These are phyloP conservation scores for Ilex asprella DNA, from an alignment of 257 asterid genomes.

Conservation along the genomic window DNA sequence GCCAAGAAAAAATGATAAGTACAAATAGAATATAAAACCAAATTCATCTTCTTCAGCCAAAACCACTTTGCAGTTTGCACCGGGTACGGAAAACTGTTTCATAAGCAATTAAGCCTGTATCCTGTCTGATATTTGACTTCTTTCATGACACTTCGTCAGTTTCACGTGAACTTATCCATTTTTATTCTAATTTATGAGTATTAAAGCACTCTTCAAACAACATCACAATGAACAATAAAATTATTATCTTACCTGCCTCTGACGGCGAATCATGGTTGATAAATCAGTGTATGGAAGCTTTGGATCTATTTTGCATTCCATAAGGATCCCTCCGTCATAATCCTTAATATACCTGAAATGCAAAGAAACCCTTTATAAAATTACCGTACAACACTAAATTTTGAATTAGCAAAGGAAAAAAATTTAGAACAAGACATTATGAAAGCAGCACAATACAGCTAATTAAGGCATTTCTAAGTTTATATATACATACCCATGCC, in stretches of 20 bases:
- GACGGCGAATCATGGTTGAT: constrained; percentile 96
- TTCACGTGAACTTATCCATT: too few species aligned
- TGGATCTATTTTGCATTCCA: constrained; percentile 97
- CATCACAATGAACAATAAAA: background rate
- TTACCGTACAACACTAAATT: too few species aligned
- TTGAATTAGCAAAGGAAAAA: too few species aligned
- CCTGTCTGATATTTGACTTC: too few species aligned
- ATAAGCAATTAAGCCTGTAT: too few species aligned
- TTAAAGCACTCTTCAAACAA: background rate
- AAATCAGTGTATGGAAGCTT: constrained; percentile 95
- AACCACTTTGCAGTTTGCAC: background rate
- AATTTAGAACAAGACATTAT: too few species aligned
- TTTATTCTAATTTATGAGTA: too few species aligned
- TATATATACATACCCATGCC: constrained; percentile 79
- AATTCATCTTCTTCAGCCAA: background rate
- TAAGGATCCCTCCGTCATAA: constrained; percentile 95
- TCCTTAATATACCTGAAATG: constrained; percentile 77
- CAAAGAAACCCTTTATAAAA: background rate
- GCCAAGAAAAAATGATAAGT: background rate
- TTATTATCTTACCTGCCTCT: constrained; percentile 60
- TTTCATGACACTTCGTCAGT: too few species aligned
- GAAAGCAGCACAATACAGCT: too few species aligned
- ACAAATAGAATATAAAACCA: background rate
- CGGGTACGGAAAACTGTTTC: too few species aligned
- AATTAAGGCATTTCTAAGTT: background rate